phyloP scores from a whole-genome alignment of 202 grass and related monocot species.

The Bolboschoenoplectus hybrid region DNA sequence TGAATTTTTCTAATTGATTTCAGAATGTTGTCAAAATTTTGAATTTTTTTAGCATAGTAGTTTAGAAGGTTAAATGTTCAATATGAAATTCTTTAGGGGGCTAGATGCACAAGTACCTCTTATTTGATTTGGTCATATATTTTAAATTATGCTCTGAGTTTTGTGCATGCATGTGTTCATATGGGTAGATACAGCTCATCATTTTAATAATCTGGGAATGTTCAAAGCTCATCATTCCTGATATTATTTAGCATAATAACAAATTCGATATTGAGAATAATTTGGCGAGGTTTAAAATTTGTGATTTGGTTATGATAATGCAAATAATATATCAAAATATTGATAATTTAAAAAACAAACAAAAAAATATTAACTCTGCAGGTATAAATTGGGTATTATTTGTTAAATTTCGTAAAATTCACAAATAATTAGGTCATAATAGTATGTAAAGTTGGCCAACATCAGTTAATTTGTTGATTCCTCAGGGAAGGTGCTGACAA shows the following conservation, averaged over 20 bases:
- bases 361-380: not conserved
- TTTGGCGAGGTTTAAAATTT: not conserved
- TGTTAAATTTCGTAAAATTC: not conserved
- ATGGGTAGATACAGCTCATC: conserved; percentile 6
- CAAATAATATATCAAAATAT: not conserved
- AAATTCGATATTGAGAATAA: not conserved
- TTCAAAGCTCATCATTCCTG: not conserved
- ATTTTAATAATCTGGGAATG: not conserved
- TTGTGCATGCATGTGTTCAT: not conserved
- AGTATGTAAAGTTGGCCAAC: not conserved
- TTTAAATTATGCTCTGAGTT: not conserved
- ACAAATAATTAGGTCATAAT: not conserved
- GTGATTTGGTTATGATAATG: not conserved
- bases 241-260: not conserved
- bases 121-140: not conserved
- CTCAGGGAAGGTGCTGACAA: not conserved
- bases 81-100: not conserved
- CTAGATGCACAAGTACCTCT: not conserved
- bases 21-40: not conserved
- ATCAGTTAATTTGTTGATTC: not conserved
- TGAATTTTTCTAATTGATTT: not conserved
- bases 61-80: not conserved
- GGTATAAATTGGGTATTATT: not conserved
- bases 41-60: not conserved
- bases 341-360: not conserved